These are phyloP conservation scores for Fusarium siculi DNA, from an alignment of 2,329 filamentous ascomycete genomes.

Conservation along the genomic window DNA sequence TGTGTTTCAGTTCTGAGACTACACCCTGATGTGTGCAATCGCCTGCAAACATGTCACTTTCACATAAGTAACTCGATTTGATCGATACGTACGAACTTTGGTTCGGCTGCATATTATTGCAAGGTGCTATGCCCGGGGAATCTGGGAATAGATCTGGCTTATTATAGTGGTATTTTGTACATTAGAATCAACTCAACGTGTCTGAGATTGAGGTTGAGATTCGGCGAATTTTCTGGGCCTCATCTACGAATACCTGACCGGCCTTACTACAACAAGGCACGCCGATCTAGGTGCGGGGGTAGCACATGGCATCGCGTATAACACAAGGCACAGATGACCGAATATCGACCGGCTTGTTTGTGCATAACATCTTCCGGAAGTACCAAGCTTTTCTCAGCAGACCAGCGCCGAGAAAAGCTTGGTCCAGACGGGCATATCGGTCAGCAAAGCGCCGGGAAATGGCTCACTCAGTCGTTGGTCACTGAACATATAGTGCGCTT, in stretches of 20 bases:
- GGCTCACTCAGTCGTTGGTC: slow-evolving; percentile 3
- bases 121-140: neutral
- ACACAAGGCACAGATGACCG: slow-evolving; percentile 34
- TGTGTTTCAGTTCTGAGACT: slow-evolving; percentile 38
- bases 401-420: slow-evolving; percentile 39
- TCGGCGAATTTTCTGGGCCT: slow-evolving; percentile 34
- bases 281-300: slow-evolving; percentile 39
- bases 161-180: neutral
- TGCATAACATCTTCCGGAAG: slow-evolving; percentile 37
- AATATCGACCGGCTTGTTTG: slow-evolving; percentile 34
- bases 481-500: neutral
- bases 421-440: slow-evolving; percentile 16
- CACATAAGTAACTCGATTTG: neutral
- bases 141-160: neutral
- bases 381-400: slow-evolving; percentile 31
- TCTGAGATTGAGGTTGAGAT: slow-evolving; percentile 6
- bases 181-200: neutral
- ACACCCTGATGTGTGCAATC: slow-evolving; percentile 28
- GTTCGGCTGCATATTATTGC: neutral
- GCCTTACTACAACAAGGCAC: slow-evolving; percentile 24
- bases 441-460: slow-evolving; percentile 19
- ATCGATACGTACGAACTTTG: neutral
- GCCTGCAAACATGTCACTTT: slow-evolving; percentile 15
- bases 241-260: slow-evolving; percentile 6
- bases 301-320: slow-evolving; percentile 40